A percentile compares a stretch with the other conserved stretches of the same genome.
Conservation (phyloP, 163 green algal species). For the Scenedesmus sp. region DNA sequence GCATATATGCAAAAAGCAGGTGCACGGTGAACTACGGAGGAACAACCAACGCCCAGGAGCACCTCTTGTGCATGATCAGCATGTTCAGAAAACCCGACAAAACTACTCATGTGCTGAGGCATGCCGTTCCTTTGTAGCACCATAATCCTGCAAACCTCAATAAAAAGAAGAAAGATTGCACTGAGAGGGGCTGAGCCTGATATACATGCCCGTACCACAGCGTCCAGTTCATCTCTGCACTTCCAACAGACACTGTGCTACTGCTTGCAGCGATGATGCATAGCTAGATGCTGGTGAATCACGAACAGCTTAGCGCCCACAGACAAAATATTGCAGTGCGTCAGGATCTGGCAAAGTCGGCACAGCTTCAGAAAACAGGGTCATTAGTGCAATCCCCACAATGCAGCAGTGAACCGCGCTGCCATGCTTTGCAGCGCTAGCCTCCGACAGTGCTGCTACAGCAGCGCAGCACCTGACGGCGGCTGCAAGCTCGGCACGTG, state of each 20-base stretch:
- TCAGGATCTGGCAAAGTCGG: neutral
- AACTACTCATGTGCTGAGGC: no score
- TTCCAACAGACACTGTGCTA: neutral
- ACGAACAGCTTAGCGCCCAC: neutral
- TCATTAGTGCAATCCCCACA: neutral
- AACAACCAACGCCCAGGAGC: no score
- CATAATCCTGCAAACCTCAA: no score
- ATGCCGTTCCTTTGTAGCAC: no score
- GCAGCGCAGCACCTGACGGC: constrained; percentile 42
- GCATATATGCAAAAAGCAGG: no score
- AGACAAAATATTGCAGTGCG: neutral
- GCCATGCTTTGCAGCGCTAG: neutral
- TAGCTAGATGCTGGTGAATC: neutral
- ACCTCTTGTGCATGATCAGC: no score
- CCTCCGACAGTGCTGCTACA: neutral
- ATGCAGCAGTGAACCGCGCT: neutral
- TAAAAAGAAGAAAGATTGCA: no score
- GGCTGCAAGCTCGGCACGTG: constrained; percentile 36
- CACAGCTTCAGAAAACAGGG: neutral
- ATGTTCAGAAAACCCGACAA: no score
- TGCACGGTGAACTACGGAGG: no score
- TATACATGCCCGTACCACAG: no score
- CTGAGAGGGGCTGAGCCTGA: no score
- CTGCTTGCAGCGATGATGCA: neutral
- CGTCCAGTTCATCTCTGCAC: no score